These are phyloP conservation scores for Thermothielavioides terrestris DNA, from an alignment of 495 filamentous ascomycete genomes.

Conservation along the genomic window DNA sequence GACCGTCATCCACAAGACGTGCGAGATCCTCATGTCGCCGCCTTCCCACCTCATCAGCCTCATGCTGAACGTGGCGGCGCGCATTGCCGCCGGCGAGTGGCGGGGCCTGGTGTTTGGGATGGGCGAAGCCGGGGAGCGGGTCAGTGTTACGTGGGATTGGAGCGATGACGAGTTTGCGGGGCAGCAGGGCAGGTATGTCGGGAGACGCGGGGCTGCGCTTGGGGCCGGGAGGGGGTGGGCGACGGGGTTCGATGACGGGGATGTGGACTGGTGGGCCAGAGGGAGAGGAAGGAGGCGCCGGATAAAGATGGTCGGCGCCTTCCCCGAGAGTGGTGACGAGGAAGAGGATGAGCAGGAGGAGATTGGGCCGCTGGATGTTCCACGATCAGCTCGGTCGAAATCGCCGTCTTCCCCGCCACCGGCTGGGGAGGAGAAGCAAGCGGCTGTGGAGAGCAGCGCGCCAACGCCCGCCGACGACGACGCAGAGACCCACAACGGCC, in stretches of 20 bases:
- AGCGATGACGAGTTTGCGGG: constrained; percentile 33
- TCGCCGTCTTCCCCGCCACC: too few relatives aligned
- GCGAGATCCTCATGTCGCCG: constrained; percentile 63
- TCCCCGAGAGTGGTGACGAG: constrained; percentile 21
- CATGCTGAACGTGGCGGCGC: constrained; percentile 71
- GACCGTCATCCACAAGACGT: constrained; percentile 64
- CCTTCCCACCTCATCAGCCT: constrained; percentile 65
- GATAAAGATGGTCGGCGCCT: constrained; percentile 21
- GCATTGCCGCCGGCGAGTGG: constrained; percentile 58
- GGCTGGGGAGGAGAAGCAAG: background rate
- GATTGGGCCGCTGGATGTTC: constrained; percentile 6
- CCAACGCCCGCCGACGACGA: background rate
- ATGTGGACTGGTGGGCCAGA: background rate
- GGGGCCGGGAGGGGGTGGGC: background rate
- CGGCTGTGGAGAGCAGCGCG: background rate
- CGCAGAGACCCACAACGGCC: too few relatives aligned
- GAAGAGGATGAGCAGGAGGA: constrained; percentile 2
- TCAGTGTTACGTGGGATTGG: constrained; percentile 49
- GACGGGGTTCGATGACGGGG: background rate
- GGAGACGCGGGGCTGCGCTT: background rate
- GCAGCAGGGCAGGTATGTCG: too few relatives aligned
- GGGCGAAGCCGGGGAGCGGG: constrained; percentile 41
- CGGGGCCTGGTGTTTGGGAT: constrained; percentile 41
- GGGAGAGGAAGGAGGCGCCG: background rate
- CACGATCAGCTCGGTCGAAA: background rate